These are phyloP conservation scores for Rhizopus arrhizus DNA, from an alignment of 371 early-diverging fungal species.

Conservation along the genomic window DNA sequence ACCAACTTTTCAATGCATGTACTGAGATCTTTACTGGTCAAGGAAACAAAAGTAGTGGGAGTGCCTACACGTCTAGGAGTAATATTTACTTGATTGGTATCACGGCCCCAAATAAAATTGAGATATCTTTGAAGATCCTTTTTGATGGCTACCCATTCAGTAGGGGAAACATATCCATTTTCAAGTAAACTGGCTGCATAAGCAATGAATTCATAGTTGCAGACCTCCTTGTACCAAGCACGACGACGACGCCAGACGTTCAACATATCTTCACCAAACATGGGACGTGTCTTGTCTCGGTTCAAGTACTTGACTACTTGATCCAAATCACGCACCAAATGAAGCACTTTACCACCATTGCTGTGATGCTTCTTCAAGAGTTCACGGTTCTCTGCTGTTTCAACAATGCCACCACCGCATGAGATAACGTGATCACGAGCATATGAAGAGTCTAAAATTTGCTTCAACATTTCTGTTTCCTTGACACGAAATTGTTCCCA, in stretches of 20 bases:
- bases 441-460: conserved; percentile 43
- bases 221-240: conserved; percentile 77
- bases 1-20: conserved; percentile 51
- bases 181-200: conserved; percentile 44
- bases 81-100: conserved; percentile 45
- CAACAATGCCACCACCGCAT: conserved; percentile 96
- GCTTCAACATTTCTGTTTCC: conserved; percentile 69
- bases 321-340: conserved; percentile 80
- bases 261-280: conserved; percentile 80
- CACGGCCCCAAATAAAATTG: conserved; percentile 58
- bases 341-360: conserved; percentile 71
- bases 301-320: conserved; percentile 79
- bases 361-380: conserved; percentile 60
- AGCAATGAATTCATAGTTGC: conserved; percentile 79
- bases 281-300: conserved; percentile 83
- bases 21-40: conserved; percentile 80
- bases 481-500: conserved; percentile 91
- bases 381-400: conserved; percentile 72
- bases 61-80: conserved; percentile 21
- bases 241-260: conserved; percentile 81
- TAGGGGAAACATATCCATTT: conserved; percentile 46
- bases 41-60: conserved; percentile 83
- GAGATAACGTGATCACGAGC: conserved; percentile 72
- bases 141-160: conserved; percentile 70
- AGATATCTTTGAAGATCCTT: conserved; percentile 71